Evolutionary conservation across 2,329 filamentous ascomycete genomes (phyloP), one percentile per base, ranked within the genome.

Genomic region (Mycosphaerella sp.): DNA sequence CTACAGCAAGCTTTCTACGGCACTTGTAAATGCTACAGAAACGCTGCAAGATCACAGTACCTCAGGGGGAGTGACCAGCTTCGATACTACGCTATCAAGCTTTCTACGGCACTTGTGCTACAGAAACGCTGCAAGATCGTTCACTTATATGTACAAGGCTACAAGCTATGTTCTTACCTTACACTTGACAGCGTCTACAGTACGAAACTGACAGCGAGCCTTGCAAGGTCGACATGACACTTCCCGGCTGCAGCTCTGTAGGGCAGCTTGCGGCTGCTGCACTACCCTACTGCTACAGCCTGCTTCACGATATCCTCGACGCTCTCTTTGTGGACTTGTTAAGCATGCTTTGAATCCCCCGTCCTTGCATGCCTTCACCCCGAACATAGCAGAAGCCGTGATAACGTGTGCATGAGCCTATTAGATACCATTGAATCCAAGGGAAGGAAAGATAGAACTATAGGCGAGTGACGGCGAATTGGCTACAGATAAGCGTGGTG

Each of bases 161-260:
- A n/a, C 35, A 39, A 39, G 35, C 35, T 39, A 39, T 39, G 35
- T 39, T 39, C 35, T 39, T 39, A 39, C 35, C 35, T n/a, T 39
- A n/a, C 13, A 39, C 6, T 6, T n/a, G 35, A 39, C 13, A 39
- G 35, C 35, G 35, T n/a, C 35, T 39, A 39, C 35, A 39, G 35
- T 39, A 39, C 35, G 35, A 39, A 39, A 39, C 13, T n/a, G 35
- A 39, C 35, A 39, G 35, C 35, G 35, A 39, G 35, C 35, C 35
- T 39, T n/a, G 13, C 35, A 39, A 39, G 35, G 35, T 39, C 35
- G 13, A 6, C 13, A 39, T 39, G 35, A n/a, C 13, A 39, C 35
- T 39, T 39, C 35, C 35, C 35, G 35, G 35, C 35, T 39, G 35
- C 35, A 39, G 35, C 35, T 39, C 35, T 6, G 13, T 39, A 39